Evolutionary conservation across 2,329 filamentous ascomycete genomes (phyloP), one percentile per base, ranked within the genome.

Genomic region (Penicillium sp.): DNA sequence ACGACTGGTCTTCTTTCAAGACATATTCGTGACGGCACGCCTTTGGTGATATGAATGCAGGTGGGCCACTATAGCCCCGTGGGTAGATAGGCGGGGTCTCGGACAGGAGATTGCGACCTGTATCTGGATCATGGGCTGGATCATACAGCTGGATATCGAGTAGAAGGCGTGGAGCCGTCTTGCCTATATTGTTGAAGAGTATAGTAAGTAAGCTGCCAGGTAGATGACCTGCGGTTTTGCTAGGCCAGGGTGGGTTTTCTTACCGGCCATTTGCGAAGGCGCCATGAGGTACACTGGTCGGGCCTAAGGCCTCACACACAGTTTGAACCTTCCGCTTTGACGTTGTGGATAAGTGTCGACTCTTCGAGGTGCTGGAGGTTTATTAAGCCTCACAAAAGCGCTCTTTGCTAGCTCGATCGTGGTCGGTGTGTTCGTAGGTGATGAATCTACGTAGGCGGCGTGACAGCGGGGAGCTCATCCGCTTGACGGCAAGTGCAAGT

Each of bases 1-100:
- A 65, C 46, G 78, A 81, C 64, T 85, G 81, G 38, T 74, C 71
- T 16, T 69, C 53, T 62, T 87, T 86, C 38, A 72, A 72, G 37
- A 77, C 72, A 62, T 86, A 82, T 25, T 72, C 69, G 69, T 88
- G 85, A 45, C 72, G 74, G 65, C 84, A 87, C 54, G 77, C 78
- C 29, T 61, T 65, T 38, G 58, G 60, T 9, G 74, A 72, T 28
- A 72, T 62, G 33, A 60, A 64, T 36, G 68, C 61, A 19, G 59
- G 64, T n/a, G 67, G 65, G 14, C 65, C 64, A 49, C 65, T 62
- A 47, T 68, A 64, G 28, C 59, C 42, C 34, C 69, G 56, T 40
- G 64, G 59, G 59, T 76, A 79, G n/a, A 76, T 73, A 6, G 79
- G 80, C 37, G 82, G 79, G 19, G 78, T 69, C 52, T 82, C 76